phyloP scores from a whole-genome alignment of 2,329 filamentous ascomycete species.

The Apiospora pterosperma region DNA sequence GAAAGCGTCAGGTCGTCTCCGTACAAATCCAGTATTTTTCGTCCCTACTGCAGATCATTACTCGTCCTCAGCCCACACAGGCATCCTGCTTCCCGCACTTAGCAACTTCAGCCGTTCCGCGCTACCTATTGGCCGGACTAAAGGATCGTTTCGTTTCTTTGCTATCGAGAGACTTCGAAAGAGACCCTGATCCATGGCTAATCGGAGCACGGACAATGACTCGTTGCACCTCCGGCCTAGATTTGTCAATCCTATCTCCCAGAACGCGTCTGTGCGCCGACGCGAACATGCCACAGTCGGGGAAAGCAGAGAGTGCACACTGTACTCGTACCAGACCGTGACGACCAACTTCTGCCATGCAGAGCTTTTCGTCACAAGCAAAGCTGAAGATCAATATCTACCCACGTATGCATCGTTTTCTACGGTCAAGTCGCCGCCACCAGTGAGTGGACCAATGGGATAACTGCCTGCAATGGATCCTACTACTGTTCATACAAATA shows the following conservation, averaged over 20 bases:
- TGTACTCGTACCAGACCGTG: not conserved
- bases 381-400: not conserved
- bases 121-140: not conserved
- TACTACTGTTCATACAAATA: not conserved
- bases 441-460: not conserved
- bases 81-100: not conserved
- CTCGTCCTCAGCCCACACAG: not conserved
- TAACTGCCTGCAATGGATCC: not conserved
- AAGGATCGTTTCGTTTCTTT: slow-evolving; percentile 1
- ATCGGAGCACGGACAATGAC: slow-evolving; percentile 2
- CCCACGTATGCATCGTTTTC: not conserved
- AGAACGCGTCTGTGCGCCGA: not conserved
- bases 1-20: not conserved
- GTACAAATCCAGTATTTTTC: not conserved
- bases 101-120: slow-evolving; percentile 1
- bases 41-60: slow-evolving; percentile 3
- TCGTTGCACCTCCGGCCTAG: slow-evolving; percentile 1
- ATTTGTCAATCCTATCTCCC: slow-evolving; percentile 1
- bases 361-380: slow-evolving; percentile 1
- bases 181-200: not conserved
- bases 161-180: slow-evolving; percentile 2
- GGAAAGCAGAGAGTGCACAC: not conserved
- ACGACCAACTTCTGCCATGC: not conserved
- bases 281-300: not conserved
- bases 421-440: not conserved